phyloP scores from a whole-genome alignment of 257 asterid species.

The Fraxinus excelsior region DNA sequence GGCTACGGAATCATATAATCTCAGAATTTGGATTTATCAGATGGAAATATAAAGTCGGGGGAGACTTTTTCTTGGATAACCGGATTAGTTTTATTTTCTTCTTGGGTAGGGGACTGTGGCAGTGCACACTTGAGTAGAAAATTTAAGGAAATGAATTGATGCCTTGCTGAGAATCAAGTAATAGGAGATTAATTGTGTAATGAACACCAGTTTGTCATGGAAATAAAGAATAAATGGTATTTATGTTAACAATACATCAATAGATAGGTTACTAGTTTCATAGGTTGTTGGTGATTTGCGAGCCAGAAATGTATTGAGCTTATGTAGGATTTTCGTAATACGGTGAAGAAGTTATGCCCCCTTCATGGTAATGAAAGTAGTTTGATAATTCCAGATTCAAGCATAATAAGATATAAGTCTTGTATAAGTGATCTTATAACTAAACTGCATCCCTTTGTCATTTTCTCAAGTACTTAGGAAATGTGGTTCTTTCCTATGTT shows the following conservation, averaged over 20 bases:
- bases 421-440: background rate
- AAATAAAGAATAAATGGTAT: background rate
- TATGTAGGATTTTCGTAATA: background rate
- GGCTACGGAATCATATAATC: background rate
- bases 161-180: background rate
- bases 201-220: background rate
- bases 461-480: background rate
- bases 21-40: too few relatives aligned
- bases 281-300: background rate
- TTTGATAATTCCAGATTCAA: background rate
- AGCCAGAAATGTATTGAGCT: background rate
- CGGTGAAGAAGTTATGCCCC: background rate
- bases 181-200: background rate
- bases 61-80: too few relatives aligned
- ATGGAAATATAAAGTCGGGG: too few relatives aligned
- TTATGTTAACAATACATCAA: background rate
- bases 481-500: background rate
- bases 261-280: background rate
- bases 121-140: background rate
- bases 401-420: background rate
- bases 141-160: background rate
- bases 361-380: background rate
- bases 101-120: background rate
- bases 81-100: background rate
- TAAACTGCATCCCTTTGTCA: background rate